phyloP scores from a whole-genome alignment of 1,284 basidiomycete species.

The Peniophora sp. region DNA sequence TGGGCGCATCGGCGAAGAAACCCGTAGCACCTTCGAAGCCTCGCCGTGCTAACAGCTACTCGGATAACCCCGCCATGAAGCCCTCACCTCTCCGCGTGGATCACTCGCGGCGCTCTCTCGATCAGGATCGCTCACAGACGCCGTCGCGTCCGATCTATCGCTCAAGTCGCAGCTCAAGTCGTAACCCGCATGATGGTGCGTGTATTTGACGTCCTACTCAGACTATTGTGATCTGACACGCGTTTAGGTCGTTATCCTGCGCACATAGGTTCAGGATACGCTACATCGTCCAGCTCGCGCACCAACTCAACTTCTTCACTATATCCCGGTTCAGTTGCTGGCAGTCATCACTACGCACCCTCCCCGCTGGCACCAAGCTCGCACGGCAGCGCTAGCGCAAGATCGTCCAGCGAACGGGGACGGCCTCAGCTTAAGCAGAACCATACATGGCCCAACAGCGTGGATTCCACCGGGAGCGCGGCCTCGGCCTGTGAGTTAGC shows the following conservation, averaged over 20 bases:
- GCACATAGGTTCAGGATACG: conserved; percentile 19
- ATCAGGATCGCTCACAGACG: conserved; percentile 19
- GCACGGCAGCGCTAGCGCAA: conserved; percentile 18
- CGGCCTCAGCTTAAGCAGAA: conserved; percentile 34
- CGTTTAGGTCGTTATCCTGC: conserved; percentile 13
- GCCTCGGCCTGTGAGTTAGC: conserved; percentile 22
- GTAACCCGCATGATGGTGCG: conserved; percentile 9
- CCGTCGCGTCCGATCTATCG: conserved; percentile 13
- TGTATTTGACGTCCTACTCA: conserved; percentile 8
- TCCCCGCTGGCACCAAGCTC: conserved; percentile 19
- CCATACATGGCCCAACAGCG: conserved; percentile 34
- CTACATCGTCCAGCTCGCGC: conserved; percentile 31
- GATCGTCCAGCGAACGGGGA: conserved; percentile 14
- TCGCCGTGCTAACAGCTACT: conserved; percentile 24
- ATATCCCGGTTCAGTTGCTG: conserved; percentile 19
- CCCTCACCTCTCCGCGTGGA: conserved; percentile 29
- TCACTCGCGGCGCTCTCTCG: conserved; percentile 13
- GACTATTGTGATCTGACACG: conserved; percentile 10
- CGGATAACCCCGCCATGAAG: conserved; percentile 17
- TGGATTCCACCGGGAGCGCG: conserved; percentile 21
- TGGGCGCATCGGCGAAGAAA: conserved; percentile 17
- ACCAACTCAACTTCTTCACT: conserved; percentile 40
- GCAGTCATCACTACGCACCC: conserved; percentile 15
- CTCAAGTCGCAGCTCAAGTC: conserved; percentile 1
- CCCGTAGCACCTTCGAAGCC: conserved; percentile 14